Base-by-base conservation (phyloP, 257 asterid species). In the Solanum chaucha region DNA sequence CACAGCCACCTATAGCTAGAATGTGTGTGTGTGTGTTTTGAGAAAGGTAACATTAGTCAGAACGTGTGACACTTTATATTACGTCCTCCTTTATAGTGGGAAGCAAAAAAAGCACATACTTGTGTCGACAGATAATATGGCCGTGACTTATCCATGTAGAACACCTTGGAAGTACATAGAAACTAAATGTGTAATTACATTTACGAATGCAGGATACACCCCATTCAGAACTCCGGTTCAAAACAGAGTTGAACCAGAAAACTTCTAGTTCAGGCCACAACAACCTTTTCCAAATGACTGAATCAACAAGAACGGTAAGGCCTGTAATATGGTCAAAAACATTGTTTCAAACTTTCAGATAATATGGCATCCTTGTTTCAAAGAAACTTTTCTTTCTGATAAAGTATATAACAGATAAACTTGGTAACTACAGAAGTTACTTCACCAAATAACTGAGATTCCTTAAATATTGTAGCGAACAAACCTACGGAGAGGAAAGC, bases 161-260 rank as follows among this genome's bases (percentile, higher is more conserved):
- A 55, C 70, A 51, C 38, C 41, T 70, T 38, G 28, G 32, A 80
- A 73, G 81, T 77, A 34, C 85, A 77, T 26, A 85, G 32, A 72
- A 84, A 87, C 70, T 71, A 87, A 78, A 82, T 64, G 70, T 24
- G 71, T 26, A 71, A 77, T 46, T 32, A 46, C 30, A 86, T 71
- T 72, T 51, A 26, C 26, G 40, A 48, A 70, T 22, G 81, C 86
- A 97, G 98, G 99, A 97, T 97, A 97, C 99, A 88, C 99, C 99
- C 99, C 99, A 97, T 88, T 97, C 99, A 55, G 99, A 96, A 93
- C 99, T 96, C 84, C 96, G 93, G 88, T 97, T 97, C 91, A 97
- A 92, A 78, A 97, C 96, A 1, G 99, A 96, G 91, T 97, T 97
- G 93, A 97, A 97, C 99, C 99, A 97, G 88, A 96, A 95, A 88